Evolutionary conservation across 108 stramenopile species (phyloP), one percentile per base, ranked within the genome.

Genomic region (Heterococcus sp.): DNA sequence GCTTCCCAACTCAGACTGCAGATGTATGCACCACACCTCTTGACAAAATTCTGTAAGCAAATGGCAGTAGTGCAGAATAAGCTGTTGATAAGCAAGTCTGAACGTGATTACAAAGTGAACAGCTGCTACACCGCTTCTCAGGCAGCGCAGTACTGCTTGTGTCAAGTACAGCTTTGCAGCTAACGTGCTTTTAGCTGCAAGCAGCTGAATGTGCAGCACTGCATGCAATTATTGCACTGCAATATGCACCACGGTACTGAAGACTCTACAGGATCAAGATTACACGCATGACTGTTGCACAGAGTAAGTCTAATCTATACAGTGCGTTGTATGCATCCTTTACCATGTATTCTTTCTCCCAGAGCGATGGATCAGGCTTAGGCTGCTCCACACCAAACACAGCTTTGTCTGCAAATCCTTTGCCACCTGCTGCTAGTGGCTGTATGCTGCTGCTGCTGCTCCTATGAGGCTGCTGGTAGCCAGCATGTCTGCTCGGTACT

Each of bases 1-100:
- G 72, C 81, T n/a, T 82, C 71, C 81, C 81, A 82, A 68, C 72
- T 73, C 79, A 81, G 72, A 65, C 71, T 73, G 63, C 79, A 81
- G 28, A 81, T 38, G 63, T 81, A 81, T 32, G 72, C 38, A 0
- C 79, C 79, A 38, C 71, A 72, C n/a, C 79, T 36, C 65, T 70
- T 69, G 28, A 81, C 73, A 39, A 72, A 81, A n/a, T 71, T 72
- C 75, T 76, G 67, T 2, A 14, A 4, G n/a, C 1, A n/a, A 68
- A 30, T 2, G 21, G 2, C 29, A 58, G 8, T 58, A 8, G 8
- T 58, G 46, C 46, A 58, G 46, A 58, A 21, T 8, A 8, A 8
- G 8, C 46, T 58, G 46, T 58, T 21, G 46, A 58, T 58, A 8
- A 58, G 46, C 21, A 58, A 14, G 21, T 58, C n/a, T n/a, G n/a